Percentiles rank a stretch among this genome's conserved stretches.
Evolutionary conservation across 2,329 filamentous ascomycete species (phyloP).

Genomic region (Helicocarpus griseus): DNA sequence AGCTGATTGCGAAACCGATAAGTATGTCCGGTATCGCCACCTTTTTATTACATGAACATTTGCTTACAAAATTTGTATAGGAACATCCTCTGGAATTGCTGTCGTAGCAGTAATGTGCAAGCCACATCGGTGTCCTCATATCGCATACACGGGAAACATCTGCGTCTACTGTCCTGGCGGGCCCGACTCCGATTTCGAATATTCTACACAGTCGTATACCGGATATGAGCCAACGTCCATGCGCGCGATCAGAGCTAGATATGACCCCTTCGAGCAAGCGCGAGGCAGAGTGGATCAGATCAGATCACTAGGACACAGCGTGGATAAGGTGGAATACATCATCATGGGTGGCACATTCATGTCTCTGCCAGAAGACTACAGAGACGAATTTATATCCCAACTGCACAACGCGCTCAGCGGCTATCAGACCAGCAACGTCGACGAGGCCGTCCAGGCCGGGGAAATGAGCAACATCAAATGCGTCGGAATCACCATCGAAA

Average conservation of each 20-base stretch:
- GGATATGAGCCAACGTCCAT: slow-evolving; percentile 98
- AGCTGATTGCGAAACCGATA: slow-evolving; percentile 94
- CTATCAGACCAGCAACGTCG: slow-evolving; percentile 87
- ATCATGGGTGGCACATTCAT: slow-evolving; percentile 99
- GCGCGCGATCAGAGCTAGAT: slow-evolving; percentile 91
- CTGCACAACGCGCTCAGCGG: slow-evolving; percentile 94
- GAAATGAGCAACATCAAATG: slow-evolving; percentile 98
- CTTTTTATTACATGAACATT: background rate
- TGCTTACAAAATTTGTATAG: slow-evolving; percentile 29
- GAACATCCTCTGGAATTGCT: slow-evolving; percentile 91
- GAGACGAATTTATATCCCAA: slow-evolving; percentile 89
- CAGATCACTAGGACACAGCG: slow-evolving; percentile 86
- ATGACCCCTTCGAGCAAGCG: slow-evolving; percentile 96
- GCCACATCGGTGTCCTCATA: slow-evolving; percentile 92
- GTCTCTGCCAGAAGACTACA: slow-evolving; percentile 81
- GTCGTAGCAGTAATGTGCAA: slow-evolving; percentile 99
- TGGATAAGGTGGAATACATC: slow-evolving; percentile 99
- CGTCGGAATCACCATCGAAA: slow-evolving; percentile 97
- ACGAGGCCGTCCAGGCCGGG: slow-evolving; percentile 87
- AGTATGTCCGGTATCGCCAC: slow-evolving; percentile 48
- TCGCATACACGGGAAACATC: slow-evolving; percentile 96
- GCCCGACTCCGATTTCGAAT: slow-evolving; percentile 97
- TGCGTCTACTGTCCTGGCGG: slow-evolving; percentile 98
- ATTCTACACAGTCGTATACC: slow-evolving; percentile 97
- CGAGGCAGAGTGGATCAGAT: slow-evolving; percentile 93